Evolutionary conservation across 306 rosid species (phyloP), one percentile per base, ranked within the genome.

Genomic region (Quercus alba): DNA sequence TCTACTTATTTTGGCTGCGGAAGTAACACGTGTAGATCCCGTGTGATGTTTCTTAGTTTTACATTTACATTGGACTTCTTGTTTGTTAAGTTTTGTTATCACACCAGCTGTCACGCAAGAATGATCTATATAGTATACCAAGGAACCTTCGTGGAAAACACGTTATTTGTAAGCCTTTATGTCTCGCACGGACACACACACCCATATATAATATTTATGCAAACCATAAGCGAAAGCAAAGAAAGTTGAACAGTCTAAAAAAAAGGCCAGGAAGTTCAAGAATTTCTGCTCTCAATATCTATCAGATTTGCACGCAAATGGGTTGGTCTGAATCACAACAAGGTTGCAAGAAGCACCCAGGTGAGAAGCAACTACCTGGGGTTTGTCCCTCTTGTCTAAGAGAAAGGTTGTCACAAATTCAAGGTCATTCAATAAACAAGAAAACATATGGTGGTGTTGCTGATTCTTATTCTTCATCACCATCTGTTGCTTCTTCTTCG

Each of bases 311-410:
- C 12, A 12, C 54, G 17, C 54, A 8, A 56, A 84, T 82, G 89
- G 86, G 83, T 20, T 25, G 79, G 73, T 84, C 78, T 3, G 91
- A 86, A 74, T 82, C 85, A n/a, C 75, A n/a, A 71, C 66, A 55
- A 56, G 78, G 80, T 38, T 91, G 97, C 90, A 86, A 75, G 66
- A 77, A 58, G 26, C 93, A 91, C 76, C 89, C 77, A 54, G 74
- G 77, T 18, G 82, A 76, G 78, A 84, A 75, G 51, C 79, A 68
- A 76, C 4, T 75, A 30, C 90, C 90, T 5, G 90, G 92, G 26
- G 97, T 91, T 70, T 91, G 97, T 4, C 85, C 93, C 0, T 66
- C 74, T 66, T 91, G 97, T 28, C 80, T 91, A 0, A 86, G 89
- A 23, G 92, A 91, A 28, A 87, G 82, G 56, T 92, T 91, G 4